Conservation (phyloP, 805 yeast species). For the Metschnikowia peoriensis region DNA sequence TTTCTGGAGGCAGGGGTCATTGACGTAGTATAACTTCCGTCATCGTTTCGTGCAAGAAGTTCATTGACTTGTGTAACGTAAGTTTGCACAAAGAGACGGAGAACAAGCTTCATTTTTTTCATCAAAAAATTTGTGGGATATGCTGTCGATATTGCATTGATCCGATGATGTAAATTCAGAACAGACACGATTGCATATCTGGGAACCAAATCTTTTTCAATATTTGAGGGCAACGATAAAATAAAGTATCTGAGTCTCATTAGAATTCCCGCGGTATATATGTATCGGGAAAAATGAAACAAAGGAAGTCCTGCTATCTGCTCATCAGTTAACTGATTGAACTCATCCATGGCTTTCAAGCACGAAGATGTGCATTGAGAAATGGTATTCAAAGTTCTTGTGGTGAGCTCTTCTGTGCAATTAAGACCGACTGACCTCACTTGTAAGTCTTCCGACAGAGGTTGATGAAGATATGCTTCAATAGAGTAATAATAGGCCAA, state of each 20-base stretch:
- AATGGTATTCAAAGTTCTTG: conserved; percentile 41
- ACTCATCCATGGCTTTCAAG: conserved; percentile 48
- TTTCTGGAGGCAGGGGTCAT: conserved; percentile 10
- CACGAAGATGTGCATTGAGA: conserved; percentile 55
- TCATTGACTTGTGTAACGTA: conserved; percentile 53
- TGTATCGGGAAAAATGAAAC: conserved; percentile 52
- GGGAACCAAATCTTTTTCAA: conserved; percentile 48
- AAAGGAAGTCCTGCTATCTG: conserved; percentile 57
- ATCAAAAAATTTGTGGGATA: conserved; percentile 47
- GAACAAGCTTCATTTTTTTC: conserved; percentile 52
- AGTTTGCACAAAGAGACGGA: conserved; percentile 60
- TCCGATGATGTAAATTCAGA: conserved; percentile 26
- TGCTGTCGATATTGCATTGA: conserved; percentile 27
- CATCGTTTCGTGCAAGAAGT: conserved; percentile 25
- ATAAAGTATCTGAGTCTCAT: conserved; percentile 54
- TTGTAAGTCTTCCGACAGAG: conserved; percentile 31
- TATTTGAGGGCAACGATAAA: conserved; percentile 48
- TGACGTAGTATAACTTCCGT: conserved; percentile 14
- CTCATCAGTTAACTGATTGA: conserved; percentile 41
- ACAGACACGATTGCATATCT: conserved; percentile 39
- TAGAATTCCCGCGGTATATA: conserved; percentile 66
- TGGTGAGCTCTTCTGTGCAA: conserved; percentile 19
- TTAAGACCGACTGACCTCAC: conserved; percentile 6
- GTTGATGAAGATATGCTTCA: conserved; percentile 66
- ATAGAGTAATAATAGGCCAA: conserved; percentile 58